These are phyloP conservation scores for Acrocalymma vagum DNA, from an alignment of 2,329 filamentous ascomycete species.

Conservation along the genomic window DNA sequence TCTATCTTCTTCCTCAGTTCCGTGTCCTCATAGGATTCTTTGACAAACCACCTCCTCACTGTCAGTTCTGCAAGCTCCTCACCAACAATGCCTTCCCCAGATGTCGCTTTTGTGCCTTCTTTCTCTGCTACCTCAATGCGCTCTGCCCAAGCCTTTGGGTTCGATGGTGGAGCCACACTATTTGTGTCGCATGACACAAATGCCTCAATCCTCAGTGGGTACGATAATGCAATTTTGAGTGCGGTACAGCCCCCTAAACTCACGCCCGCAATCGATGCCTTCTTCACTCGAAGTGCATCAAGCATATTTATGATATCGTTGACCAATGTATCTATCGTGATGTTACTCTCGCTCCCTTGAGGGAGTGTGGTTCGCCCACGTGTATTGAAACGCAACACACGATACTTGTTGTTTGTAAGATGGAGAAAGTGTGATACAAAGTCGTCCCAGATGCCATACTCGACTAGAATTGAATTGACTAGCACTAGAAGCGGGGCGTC, in stretches of 20 bases:
- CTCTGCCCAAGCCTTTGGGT: slow-evolving; percentile 81
- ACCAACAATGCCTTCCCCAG: slow-evolving; percentile 66
- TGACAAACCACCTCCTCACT: slow-evolving; percentile 77
- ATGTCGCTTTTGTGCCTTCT: slow-evolving; percentile 47
- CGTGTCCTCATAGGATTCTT: slow-evolving; percentile 64
- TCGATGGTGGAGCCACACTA: slow-evolving; percentile 73
- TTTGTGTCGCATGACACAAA: slow-evolving; percentile 86
- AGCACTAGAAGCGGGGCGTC: slow-evolving; percentile 77
- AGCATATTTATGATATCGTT: slow-evolving; percentile 74
- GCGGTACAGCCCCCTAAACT: slow-evolving; percentile 83
- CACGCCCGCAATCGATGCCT: slow-evolving; percentile 76
- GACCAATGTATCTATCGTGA: slow-evolving; percentile 70
- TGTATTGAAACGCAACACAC: slow-evolving; percentile 79
- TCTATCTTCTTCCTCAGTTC: slow-evolving; percentile 59
- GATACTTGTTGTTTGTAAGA: slow-evolving; percentile 67
- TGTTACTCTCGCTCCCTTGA: slow-evolving; percentile 50
- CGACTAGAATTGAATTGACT: slow-evolving; percentile 81
- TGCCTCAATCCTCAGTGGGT: slow-evolving; percentile 65
- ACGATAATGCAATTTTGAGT: slow-evolving; percentile 74
- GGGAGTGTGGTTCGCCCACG: slow-evolving; percentile 70
- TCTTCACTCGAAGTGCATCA: slow-evolving; percentile 72
- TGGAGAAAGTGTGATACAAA: slow-evolving; percentile 69
- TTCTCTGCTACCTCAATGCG: slow-evolving; percentile 73
- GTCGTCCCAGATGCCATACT: slow-evolving; percentile 81
- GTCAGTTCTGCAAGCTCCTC: slow-evolving; percentile 73